These are phyloP conservation scores for Ceratobasidium sp. DNA, from an alignment of 1,284 basidiomycete genomes.

Conservation along the genomic window DNA sequence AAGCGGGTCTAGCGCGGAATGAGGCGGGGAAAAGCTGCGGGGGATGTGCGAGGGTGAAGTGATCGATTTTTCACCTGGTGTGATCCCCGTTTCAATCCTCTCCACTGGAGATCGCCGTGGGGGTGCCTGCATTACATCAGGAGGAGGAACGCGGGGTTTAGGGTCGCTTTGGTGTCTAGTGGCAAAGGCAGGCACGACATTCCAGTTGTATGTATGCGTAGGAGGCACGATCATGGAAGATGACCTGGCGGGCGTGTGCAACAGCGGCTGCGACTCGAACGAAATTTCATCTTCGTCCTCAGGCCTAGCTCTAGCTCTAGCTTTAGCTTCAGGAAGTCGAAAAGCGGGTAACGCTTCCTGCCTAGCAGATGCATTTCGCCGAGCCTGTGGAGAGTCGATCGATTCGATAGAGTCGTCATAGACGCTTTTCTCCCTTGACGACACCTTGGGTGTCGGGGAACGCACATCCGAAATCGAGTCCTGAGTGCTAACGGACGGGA, in stretches of 20 bases:
- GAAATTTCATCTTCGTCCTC: constrained; percentile 41
- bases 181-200: too few relatives aligned
- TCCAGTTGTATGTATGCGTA: too few relatives aligned
- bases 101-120: constrained; percentile 2
- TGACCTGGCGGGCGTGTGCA: too few relatives aligned
- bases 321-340: constrained; percentile 7
- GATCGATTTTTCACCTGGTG: background rate
- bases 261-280: constrained; percentile 26
- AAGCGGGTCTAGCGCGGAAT: background rate
- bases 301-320: background rate
- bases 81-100: constrained; percentile 11
- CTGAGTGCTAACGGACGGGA: constrained; percentile 15
- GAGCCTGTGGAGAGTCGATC: constrained; percentile 18
- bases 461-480: constrained; percentile 9
- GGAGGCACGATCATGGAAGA: too few relatives aligned
- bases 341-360: constrained; percentile 9
- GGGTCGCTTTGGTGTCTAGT: background rate
- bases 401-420: constrained; percentile 39
- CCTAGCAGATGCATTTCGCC: background rate
- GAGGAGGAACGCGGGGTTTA: constrained; percentile 21
- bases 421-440: background rate
- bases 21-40: constrained; percentile 8
- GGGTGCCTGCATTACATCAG: constrained; percentile 13
- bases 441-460: constrained; percentile 23
- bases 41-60: background rate